Conservation (phyloP, 331 rosid species). For the Cydonia oblonga region DNA sequence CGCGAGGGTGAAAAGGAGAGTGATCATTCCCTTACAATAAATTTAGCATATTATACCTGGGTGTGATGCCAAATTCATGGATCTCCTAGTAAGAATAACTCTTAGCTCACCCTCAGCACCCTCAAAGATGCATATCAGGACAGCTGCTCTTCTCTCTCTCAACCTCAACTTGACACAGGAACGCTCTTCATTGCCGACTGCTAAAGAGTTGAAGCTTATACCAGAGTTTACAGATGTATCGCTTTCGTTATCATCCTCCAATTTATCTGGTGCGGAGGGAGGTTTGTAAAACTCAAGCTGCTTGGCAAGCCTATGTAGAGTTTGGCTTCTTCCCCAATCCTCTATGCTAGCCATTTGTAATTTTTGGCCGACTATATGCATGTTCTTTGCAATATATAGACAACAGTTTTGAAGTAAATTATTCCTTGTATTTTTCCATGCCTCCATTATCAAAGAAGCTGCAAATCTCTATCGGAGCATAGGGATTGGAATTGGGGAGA, state of each 20-base stretch:
- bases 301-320: conserved; percentile 14
- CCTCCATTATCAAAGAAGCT: background rate
- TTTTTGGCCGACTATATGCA: background rate
- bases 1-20: too few relatives aligned
- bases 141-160: conserved; percentile 26
- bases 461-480: background rate
- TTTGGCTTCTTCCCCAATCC: conserved; percentile 16
- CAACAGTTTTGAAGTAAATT: background rate
- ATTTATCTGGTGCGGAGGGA: background rate
- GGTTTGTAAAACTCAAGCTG: conserved; percentile 12
- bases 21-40: too few relatives aligned
- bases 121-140: conserved; percentile 29
- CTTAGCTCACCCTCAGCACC: conserved; percentile 21
- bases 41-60: conserved; percentile 17
- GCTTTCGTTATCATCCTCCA: background rate
- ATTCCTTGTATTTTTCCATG: background rate
- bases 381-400: background rate
- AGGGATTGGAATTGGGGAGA: background rate
- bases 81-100: conserved; percentile 29
- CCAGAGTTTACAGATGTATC: background rate
- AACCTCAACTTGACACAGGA: background rate
- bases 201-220: background rate
- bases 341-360: conserved; percentile 4
- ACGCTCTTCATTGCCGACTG: background rate
- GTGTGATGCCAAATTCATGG: conserved; percentile 20